Base-by-base conservation (phyloP, 106 monocot genomes). In the Chionographis japonica region DNA sequence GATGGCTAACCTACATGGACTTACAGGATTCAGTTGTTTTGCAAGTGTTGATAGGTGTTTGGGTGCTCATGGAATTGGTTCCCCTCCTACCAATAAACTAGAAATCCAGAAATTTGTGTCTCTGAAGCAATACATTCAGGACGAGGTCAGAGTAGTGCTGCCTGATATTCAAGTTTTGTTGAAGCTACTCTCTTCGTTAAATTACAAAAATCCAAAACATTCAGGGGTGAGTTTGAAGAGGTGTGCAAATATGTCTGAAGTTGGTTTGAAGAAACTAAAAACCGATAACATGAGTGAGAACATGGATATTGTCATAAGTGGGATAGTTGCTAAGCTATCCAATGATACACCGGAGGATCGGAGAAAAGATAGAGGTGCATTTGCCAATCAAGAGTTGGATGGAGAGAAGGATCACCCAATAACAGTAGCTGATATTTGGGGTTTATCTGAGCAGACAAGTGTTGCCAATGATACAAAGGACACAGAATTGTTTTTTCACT, bases 161-260 rank as follows among this genome's bases (percentile, higher is more conserved):
- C 97, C 97, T 68, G 97, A 92, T 76, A 75, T 77, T 20, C 97
- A 97, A 77, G 89, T 92, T 67, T 49, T 92, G 52, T 63, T 87
- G 42, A 89, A 89, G 72, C 76, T 92, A 58, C 81, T 88, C 19
- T 67, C 85, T 20, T 80, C 81, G 62, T 57, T 71, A 42, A 74
- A 62, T 59, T 37, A 58, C 36, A 80, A 72, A 52, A 49, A 66
- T 55, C 59, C 70, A 56, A 60, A 65, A 55, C 18, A 12, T 72
- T 73, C 82, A 37, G 50, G 17, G n/a, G 36, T 4, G 3, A 73
- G 66, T 54, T 69, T 70, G 64, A 92, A 97, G 65, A 92, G 87
- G 76, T 37, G 68, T 41, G 53, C 68, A 18, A n/a, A 78, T 68
- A 67, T 68, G 54, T 40, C 74, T 54, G 63, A 69, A 56, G 39